Conservation (phyloP, 2,329 filamentous ascomycete species). For the Cadophora sp. region DNA sequence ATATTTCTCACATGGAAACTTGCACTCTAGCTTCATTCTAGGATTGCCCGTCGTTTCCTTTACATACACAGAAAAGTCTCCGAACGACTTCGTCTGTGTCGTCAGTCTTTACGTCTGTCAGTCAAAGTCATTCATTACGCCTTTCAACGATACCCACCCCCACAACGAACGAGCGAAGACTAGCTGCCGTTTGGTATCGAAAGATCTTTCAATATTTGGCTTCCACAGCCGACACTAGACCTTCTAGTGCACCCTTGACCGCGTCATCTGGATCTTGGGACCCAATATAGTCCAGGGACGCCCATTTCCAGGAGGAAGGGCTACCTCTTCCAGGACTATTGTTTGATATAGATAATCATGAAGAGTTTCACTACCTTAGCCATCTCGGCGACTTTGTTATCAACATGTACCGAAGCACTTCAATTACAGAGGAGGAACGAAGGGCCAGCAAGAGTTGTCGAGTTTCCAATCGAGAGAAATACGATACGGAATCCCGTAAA, state of each 20-base stretch:
- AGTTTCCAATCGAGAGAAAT: conserved; percentile 41
- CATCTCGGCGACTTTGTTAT: conserved; percentile 39
- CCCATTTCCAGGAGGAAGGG: conserved; percentile 7
- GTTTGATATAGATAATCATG: conserved; percentile 35
- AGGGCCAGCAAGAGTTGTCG: conserved; percentile 41
- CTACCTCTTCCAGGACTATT: background rate
- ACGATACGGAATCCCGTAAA: conserved; percentile 37
- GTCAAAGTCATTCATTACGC: conserved; percentile 4
- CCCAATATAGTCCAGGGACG: conserved; percentile 12
- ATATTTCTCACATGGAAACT: background rate
- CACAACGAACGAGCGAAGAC: background rate
- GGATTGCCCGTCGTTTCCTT: background rate
- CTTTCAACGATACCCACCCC: conserved; percentile 4
- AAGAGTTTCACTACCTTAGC: conserved; percentile 37
- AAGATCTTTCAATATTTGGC: conserved; percentile 2
- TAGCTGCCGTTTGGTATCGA: conserved; percentile 6
- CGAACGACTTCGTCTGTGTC: background rate
- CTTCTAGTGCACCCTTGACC: conserved; percentile 25
- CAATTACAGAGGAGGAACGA: conserved; percentile 39
- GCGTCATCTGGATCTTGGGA: conserved; percentile 27
- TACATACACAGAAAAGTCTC: background rate
- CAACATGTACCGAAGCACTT: conserved; percentile 39
- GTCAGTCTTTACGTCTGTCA: conserved; percentile 14
- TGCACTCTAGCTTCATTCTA: background rate
- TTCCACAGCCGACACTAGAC: conserved; percentile 23